Evolutionary conservation across 176 grass and related monocot genomes (phyloP).

Genomic region (Coix lacrymajobi): DNA sequence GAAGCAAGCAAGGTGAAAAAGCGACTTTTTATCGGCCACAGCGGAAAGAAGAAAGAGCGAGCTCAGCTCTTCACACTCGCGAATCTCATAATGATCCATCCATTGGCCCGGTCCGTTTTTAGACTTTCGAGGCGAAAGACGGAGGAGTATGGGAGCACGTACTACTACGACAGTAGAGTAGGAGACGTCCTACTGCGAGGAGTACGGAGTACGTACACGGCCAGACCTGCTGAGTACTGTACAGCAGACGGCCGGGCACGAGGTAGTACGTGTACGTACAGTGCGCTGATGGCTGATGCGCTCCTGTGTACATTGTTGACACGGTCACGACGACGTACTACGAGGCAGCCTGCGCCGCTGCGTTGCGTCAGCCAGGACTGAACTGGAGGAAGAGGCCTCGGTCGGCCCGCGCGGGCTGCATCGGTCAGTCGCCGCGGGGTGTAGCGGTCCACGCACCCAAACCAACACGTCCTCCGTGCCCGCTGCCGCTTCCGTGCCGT

Average conservation of each 20-base stretch:
- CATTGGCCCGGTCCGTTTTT: neutral
- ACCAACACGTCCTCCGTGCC: too few species aligned
- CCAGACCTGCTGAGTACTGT: neutral
- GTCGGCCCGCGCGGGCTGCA: too few species aligned
- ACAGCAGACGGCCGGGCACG: too few species aligned
- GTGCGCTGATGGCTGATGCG: too few species aligned
- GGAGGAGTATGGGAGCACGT: neutral
- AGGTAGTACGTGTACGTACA: neutral
- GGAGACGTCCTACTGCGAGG: too few species aligned
- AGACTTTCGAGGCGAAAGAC: neutral
- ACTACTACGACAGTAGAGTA: neutral
- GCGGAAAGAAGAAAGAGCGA: neutral
- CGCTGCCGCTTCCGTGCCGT: neutral
- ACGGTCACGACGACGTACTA: neutral
- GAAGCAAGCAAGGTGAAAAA: neutral
- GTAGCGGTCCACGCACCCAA: neutral
- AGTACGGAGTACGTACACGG: too few species aligned
- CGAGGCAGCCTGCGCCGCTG: too few species aligned
- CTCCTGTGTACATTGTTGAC: too few species aligned
- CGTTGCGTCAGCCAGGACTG: neutral
- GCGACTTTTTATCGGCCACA: conserved; percentile 37
- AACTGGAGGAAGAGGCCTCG: neutral
- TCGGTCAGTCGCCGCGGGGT: neutral
- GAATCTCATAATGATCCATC: conserved; percentile 36
- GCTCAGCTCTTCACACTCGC: neutral